Evolutionary conservation across 768 basidiomycete genomes (phyloP), one percentile per base, ranked within the genome.

Genomic region (Trichaptum fuscoviolaceum): DNA sequence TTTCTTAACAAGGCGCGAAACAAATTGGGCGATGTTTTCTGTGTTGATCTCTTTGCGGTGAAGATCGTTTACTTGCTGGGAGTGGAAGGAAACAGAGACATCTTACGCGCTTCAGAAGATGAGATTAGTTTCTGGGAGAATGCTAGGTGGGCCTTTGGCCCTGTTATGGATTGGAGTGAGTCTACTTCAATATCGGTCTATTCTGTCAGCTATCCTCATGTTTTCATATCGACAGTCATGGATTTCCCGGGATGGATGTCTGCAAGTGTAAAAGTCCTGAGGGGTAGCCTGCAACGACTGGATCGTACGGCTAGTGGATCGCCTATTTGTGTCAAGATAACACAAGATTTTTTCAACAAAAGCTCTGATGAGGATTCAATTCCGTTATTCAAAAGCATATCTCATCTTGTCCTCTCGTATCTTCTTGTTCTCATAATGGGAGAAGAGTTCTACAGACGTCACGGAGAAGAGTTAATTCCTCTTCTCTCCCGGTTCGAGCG

Each of bases 331-430:
- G 20, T 52, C 12, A 52, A 34, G 8, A 25, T 61, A 25, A 34
- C 59, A 23, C 25, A 61, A 25, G 59, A 61, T 25, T 61, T 25
- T 23, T 61, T 61, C 23, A 18, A 25, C 3, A 61, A 24, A 12
- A 4, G 23, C 25, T 15, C 59, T 15, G 30, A 61, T 17, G 7
- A 61, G 15, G 59, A 17, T 17, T 12, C 24, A 12, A 23, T 61
- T 34, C 59, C 59, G 30, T 34, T 61, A 17, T 61, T 61, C 30
- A 25, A 61, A 17, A 61, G 59, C 59, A 61, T 61, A 17, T 61
- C 59, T 15, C 30, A 61, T 61, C 59, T 61, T 25, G 23, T 61
- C 59, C 24, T 34, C 59, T 25, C 59, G 15, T 34, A 61, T 24
- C 59, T 61, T 34, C 30, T 61, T 15, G 23, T 61, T 17, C 15